Evolutionary conservation across 73 alveolate genomes (phyloP).

Genomic region (Blepharisma japonicum): DNA sequence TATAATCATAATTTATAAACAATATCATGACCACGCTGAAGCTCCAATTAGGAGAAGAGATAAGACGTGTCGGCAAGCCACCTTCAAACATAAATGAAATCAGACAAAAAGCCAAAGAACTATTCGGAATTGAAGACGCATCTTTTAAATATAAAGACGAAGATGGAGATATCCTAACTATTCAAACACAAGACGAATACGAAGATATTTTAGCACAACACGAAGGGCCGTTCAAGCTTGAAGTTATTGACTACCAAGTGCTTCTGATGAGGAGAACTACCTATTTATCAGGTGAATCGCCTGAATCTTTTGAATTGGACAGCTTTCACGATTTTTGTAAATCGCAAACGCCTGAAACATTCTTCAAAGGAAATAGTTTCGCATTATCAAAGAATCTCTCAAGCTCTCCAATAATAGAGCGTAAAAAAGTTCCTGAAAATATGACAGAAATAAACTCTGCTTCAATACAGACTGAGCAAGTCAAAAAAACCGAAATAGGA

Average conservation of each 20-base stretch:
- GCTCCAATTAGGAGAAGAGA: conserved; percentile 29
- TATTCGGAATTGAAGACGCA: background rate
- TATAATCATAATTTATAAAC: background rate
- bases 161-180: background rate
- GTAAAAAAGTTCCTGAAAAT: background rate
- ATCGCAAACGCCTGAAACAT: too few species aligned
- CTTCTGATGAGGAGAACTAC: background rate
- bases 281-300: background rate
- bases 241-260: background rate
- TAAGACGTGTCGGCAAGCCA: conserved; percentile 7
- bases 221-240: background rate
- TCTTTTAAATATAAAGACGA: background rate
- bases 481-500: background rate
- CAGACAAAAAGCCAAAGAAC: background rate
- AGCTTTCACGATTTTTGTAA: background rate
- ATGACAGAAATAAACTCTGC: background rate
- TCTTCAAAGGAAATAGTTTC: too few species aligned
- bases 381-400: too few species aligned
- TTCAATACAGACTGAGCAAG: background rate
- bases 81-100: background rate
- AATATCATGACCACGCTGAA: background rate
- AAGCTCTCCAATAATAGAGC: background rate
- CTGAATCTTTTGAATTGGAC: background rate
- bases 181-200: conserved; percentile 14
- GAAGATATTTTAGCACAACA: background rate